Conservation (phyloP, 2,329 filamentous ascomycete species). For the Penicillium rolfsii region DNA sequence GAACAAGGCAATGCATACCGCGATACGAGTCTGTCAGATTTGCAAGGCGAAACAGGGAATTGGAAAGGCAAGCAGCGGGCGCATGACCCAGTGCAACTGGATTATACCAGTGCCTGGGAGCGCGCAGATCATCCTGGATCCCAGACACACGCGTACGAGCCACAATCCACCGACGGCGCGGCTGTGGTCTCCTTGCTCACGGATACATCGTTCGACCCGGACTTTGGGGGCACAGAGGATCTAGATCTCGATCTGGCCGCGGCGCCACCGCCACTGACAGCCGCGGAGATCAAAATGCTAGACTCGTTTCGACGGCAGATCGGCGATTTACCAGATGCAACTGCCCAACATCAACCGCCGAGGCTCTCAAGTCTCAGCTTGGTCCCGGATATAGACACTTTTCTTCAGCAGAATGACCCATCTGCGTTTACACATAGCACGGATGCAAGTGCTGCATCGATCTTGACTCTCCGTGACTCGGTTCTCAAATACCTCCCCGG, state of each 20-base stretch:
- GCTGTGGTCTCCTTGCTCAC: slow-evolving; percentile 48
- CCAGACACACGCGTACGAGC: slow-evolving; percentile 6
- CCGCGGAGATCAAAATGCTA: slow-evolving; percentile 34
- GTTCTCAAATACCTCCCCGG: slow-evolving; percentile 38
- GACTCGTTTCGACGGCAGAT: slow-evolving; percentile 38
- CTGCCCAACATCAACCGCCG: slow-evolving; percentile 1
- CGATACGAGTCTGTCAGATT: neutral
- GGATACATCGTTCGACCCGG: slow-evolving; percentile 35
- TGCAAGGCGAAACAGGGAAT: slow-evolving; percentile 20
- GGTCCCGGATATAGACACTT: slow-evolving; percentile 39
- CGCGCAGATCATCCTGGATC: slow-evolving; percentile 7
- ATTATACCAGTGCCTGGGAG: slow-evolving; percentile 31
- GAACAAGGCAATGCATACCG: neutral
- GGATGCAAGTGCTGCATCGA: slow-evolving; percentile 3
- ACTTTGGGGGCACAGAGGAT: slow-evolving; percentile 12
- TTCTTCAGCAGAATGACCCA: slow-evolving; percentile 33
- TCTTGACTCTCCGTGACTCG: slow-evolving; percentile 33
- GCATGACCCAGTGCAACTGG: slow-evolving; percentile 16
- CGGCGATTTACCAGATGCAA: neutral
- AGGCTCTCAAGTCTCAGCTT: slow-evolving; percentile 37
- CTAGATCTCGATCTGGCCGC: slow-evolving; percentile 20
- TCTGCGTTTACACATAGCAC: neutral
- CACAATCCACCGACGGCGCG: slow-evolving; percentile 41
- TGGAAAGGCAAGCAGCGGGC: slow-evolving; percentile 30
- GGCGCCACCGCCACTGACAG: slow-evolving; percentile 28